Percentiles rank a stretch among this genome's conserved stretches.
phyloP scores from a whole-genome alignment of 176 grass and related monocot species.

The Raddia guianensis region DNA sequence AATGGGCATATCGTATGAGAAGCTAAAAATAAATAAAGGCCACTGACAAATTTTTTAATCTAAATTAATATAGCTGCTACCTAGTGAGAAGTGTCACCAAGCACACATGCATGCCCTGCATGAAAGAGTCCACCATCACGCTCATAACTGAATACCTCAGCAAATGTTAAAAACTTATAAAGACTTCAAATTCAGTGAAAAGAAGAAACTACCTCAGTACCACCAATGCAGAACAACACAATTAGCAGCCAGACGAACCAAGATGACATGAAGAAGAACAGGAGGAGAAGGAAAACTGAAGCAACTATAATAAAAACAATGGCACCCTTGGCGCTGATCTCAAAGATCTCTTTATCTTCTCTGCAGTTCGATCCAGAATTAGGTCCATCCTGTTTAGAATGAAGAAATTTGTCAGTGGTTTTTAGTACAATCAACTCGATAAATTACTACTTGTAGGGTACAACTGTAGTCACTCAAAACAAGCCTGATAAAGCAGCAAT shows the following conservation, averaged over 20 bases:
- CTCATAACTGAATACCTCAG: constrained; percentile 13
- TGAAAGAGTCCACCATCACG: constrained; percentile 27
- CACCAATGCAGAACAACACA: constrained; percentile 94
- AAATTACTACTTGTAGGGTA: background rate
- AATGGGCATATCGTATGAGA: constrained; percentile 24
- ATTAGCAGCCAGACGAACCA: constrained; percentile 94
- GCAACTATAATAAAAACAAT: constrained; percentile 83
- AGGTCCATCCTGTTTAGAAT: constrained; percentile 61
- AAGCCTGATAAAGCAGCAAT: background rate
- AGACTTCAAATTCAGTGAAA: constrained; percentile 15
- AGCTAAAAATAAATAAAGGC: constrained; percentile 27
- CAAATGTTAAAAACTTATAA: constrained; percentile 22
- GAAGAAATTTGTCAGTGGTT: constrained; percentile 24
- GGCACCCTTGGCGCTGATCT: constrained; percentile 88
- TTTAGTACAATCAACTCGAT: constrained; percentile 8
- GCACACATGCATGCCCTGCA: constrained; percentile 95
- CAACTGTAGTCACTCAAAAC: background rate
- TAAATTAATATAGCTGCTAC: constrained; percentile 44
- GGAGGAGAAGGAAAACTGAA: constrained; percentile 88
- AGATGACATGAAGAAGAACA: constrained; percentile 99
- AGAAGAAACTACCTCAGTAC: constrained; percentile 75
- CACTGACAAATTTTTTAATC: constrained; percentile 22
- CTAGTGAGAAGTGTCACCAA: constrained; percentile 75
- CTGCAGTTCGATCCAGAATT: constrained; percentile 40
- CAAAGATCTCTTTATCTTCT: constrained; percentile 89